Conservation (phyloP, 2,329 filamentous ascomycete genomes). For the Aspergillus uvarum region DNA sequence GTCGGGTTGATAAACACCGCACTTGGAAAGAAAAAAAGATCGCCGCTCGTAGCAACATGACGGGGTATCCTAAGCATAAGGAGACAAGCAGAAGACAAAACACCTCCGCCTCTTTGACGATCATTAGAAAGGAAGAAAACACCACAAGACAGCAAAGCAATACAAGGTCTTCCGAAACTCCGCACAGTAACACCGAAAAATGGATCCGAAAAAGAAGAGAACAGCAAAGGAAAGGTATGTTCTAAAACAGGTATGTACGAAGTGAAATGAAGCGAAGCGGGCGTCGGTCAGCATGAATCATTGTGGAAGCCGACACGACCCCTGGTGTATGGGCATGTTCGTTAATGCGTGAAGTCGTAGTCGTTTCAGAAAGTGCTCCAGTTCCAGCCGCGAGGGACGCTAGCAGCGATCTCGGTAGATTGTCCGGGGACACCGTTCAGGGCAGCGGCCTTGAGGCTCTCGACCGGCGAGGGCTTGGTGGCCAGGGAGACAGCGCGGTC, state of each 20-base stretch:
- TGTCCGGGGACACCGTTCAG: constrained; percentile 26
- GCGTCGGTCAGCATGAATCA: constrained; percentile 1
- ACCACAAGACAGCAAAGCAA: background rate
- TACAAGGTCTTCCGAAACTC: constrained; percentile 11
- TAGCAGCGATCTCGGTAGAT: constrained; percentile 51
- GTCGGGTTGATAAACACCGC: constrained; percentile 5
- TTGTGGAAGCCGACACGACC: background rate
- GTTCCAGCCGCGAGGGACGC: constrained; percentile 59
- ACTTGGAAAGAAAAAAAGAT: constrained; percentile 20
- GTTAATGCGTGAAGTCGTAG: constrained; percentile 7
- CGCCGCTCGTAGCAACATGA: constrained; percentile 30
- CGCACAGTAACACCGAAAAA: constrained; percentile 11
- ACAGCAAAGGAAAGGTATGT: constrained; percentile 13
- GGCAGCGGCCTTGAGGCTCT: constrained; percentile 22
- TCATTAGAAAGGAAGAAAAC: constrained; percentile 9
- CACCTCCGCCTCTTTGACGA: constrained; percentile 19
- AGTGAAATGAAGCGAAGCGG: constrained; percentile 9
- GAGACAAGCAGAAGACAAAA: constrained; percentile 19
- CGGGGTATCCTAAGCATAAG: constrained; percentile 37
- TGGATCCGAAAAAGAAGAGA: background rate
- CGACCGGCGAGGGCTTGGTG: constrained; percentile 24
- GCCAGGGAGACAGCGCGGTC: constrained; percentile 18
- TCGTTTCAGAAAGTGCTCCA: constrained; percentile 60
- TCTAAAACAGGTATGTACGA: constrained; percentile 19
- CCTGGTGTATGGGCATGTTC: constrained; percentile 3